phyloP scores from a whole-genome alignment of 2,329 filamentous ascomycete genomes.

The Pezicula neosporulosa region DNA sequence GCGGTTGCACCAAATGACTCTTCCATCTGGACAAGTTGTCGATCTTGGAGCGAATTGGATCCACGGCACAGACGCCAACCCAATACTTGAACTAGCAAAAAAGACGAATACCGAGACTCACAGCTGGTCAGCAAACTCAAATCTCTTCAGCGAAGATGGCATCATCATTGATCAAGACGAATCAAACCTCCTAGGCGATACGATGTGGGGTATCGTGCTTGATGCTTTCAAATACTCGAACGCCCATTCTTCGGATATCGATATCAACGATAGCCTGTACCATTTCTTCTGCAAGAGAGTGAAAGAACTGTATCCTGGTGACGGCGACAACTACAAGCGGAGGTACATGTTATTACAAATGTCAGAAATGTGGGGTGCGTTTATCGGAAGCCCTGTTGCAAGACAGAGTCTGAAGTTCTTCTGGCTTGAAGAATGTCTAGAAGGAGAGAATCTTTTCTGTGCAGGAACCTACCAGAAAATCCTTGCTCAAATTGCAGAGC shows the following conservation, averaged over 20 bases:
- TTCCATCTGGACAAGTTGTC: slow-evolving; percentile 21
- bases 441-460: slow-evolving; percentile 37
- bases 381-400: slow-evolving; percentile 45
- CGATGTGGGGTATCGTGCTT: slow-evolving; percentile 50
- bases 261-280: slow-evolving; percentile 42
- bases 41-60: slow-evolving; percentile 30
- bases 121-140: slow-evolving; percentile 42
- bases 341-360: slow-evolving; percentile 36
- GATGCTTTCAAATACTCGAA: slow-evolving; percentile 51
- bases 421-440: slow-evolving; percentile 55
- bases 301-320: slow-evolving; percentile 35
- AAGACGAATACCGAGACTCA: slow-evolving; percentile 43
- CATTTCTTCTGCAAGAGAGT: slow-evolving; percentile 51
- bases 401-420: slow-evolving; percentile 53
- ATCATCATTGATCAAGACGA: slow-evolving; percentile 27
- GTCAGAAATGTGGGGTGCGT: slow-evolving; percentile 45
- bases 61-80: slow-evolving; percentile 34
- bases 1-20: slow-evolving; percentile 19
- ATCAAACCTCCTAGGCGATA: slow-evolving; percentile 28
- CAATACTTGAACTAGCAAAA: slow-evolving; percentile 48
- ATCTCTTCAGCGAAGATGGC: slow-evolving; percentile 41
- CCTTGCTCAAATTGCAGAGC: slow-evolving; percentile 21
- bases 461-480: slow-evolving; percentile 29
- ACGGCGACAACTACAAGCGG: slow-evolving; percentile 22
- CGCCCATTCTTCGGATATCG: slow-evolving; percentile 43